Conservation (phyloP, 1,139 yeast genomes). For the Pichia norvegensis region DNA sequence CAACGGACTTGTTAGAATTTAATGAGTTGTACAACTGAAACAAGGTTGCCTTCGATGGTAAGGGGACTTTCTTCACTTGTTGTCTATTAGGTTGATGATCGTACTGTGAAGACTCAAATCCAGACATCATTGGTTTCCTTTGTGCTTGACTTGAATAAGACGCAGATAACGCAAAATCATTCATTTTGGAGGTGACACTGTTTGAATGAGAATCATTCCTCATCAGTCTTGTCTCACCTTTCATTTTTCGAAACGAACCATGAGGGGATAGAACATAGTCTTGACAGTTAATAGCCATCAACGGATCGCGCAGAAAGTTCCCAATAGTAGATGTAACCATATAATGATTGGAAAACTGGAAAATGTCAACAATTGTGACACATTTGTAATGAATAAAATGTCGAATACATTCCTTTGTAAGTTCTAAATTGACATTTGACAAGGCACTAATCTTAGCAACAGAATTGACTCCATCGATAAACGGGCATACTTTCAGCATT, state of each 20-base stretch:
- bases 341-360: constrained; percentile 82
- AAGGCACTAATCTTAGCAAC: constrained; percentile 67
- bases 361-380: constrained; percentile 72
- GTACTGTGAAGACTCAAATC: constrained; percentile 6
- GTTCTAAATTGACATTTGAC: constrained; percentile 71
- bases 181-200: constrained; percentile 8
- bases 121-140: constrained; percentile 4
- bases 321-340: constrained; percentile 81
- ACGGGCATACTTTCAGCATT: constrained; percentile 79
- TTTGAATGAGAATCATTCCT: constrained; percentile 16
- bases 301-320: constrained; percentile 52
- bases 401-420: constrained; percentile 82
- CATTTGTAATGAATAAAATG: constrained; percentile 88
- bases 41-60: constrained; percentile 60
- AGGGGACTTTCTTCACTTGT: constrained; percentile 14
- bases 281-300: constrained; percentile 79
- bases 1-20: constrained; percentile 68
- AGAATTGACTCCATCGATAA: constrained; percentile 81
- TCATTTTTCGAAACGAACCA: constrained; percentile 22
- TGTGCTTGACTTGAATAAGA: constrained; percentile 1
- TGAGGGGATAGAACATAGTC: constrained; percentile 50
- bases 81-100: neutral
- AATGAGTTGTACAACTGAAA: constrained; percentile 72
- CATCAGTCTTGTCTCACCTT: constrained; percentile 4
- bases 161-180: neutral